Base-by-base conservation (phyloP, 441 rosid genomes). In the Populus hybrid region DNA sequence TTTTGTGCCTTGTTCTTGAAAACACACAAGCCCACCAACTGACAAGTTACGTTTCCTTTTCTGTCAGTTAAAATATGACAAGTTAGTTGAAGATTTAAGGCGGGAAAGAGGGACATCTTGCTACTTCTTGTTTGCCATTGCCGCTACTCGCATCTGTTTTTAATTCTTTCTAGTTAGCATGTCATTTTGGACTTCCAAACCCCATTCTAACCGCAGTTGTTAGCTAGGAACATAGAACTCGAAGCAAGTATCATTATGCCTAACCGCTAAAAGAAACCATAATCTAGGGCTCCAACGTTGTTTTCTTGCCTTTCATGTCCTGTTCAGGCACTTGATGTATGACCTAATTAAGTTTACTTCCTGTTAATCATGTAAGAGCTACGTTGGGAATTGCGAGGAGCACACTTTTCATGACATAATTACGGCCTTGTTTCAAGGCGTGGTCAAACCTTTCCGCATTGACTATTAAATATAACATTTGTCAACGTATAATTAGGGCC, bases 181-280 rank as follows among this genome's bases (percentile, higher is more conserved):
- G 88, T 84, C 88, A 81, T 84, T 81, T 85, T 80, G 87, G 75
- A 20, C 74, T 70, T 73, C 88, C 81, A 81, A 82, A 81, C 77
- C 81, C 80, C 79, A 46, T 53, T 71, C 77, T 71, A 86, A 83
- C 85, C 68, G 77, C 75, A 75, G 42, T 38, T 66, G 76, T 77
- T 67, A 46, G 67, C 72, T 28, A 10, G 21, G 10, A 28, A 10
- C 75, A 28, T 76, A 65, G 21, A 61, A 30, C 75, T 73, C 67
- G 11, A 75, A 83, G 83, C 82, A 83, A 81, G 36, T 34, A 72
- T 81, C 80, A 67, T 81, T 73, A 20, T 61, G 57, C 53, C 24
- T 53, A 74, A 65, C 70, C 5, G 23, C 77, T 32, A 21, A 71
- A 67, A 8, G 6, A 38, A 6, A 4, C 20, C 14, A 0, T 23